Conservation (phyloP, 2,329 filamentous ascomycete species). For the Chaetomium strumarium region DNA sequence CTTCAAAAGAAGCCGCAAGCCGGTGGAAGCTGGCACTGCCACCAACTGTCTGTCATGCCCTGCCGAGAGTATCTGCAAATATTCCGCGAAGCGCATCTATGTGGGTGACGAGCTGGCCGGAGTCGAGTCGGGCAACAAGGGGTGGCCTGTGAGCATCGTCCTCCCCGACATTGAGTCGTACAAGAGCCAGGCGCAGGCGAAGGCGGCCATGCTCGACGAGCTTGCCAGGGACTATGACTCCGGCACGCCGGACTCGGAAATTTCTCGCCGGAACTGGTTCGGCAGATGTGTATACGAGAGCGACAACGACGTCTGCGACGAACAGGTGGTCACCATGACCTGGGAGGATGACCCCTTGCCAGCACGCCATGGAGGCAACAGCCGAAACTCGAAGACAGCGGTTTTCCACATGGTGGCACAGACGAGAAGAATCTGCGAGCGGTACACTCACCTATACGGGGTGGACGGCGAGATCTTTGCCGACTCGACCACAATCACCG, state of each 20-base stretch:
- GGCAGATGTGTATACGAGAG: slow-evolving; percentile 92
- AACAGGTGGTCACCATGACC: slow-evolving; percentile 80
- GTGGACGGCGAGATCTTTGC: slow-evolving; percentile 80
- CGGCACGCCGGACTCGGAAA: slow-evolving; percentile 40
- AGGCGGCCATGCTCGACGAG: slow-evolving; percentile 34
- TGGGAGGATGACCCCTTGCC: slow-evolving; percentile 68
- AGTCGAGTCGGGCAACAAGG: slow-evolving; percentile 58
- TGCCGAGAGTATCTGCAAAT: slow-evolving; percentile 69
- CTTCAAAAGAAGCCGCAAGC: slow-evolving; percentile 73
- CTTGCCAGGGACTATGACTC: slow-evolving; percentile 48
- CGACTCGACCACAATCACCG: slow-evolving; percentile 69
- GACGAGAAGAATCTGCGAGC: slow-evolving; percentile 78
- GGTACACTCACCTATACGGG: slow-evolving; percentile 81
- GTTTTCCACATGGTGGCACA: slow-evolving; percentile 92
- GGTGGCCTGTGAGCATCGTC: slow-evolving; percentile 87
- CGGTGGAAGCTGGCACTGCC: slow-evolving; percentile 62
- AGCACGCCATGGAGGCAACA: slow-evolving; percentile 24
- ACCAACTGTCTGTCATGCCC: slow-evolving; percentile 86
- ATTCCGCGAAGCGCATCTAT: slow-evolving; percentile 81
- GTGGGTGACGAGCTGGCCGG: slow-evolving; percentile 56
- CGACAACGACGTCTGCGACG: slow-evolving; percentile 90
- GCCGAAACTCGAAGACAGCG: slow-evolving; percentile 70
- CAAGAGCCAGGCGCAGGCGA: slow-evolving; percentile 43
- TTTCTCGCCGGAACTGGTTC: slow-evolving; percentile 64
- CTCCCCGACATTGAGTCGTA: slow-evolving; percentile 83